Evolutionary conservation across 441 rosid species (phyloP).

Genomic region (Corymbia calophylla): DNA sequence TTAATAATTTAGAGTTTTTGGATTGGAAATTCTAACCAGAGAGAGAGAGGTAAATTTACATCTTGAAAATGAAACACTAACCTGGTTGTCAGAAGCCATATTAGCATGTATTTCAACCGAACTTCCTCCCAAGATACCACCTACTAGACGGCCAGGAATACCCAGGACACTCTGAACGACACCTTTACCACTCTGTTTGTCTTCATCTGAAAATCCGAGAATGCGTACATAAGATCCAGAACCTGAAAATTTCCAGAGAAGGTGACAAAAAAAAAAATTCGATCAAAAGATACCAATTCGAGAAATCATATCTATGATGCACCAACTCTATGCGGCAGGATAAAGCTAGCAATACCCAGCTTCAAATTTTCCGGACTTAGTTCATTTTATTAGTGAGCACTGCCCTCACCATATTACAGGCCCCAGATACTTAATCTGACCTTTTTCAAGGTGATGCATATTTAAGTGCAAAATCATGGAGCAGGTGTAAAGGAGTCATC

Average conservation of each 20-base stretch:
- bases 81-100: conserved; percentile 74
- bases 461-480: neutral
- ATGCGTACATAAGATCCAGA: conserved; percentile 89
- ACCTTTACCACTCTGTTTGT: conserved; percentile 85
- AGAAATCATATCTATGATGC: neutral
- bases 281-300: too few species aligned
- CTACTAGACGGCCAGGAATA: conserved; percentile 90
- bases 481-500: neutral
- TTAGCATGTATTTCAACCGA: conserved; percentile 39
- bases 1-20: neutral
- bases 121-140: conserved; percentile 84
- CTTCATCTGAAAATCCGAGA: conserved; percentile 93
- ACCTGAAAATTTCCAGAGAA: conserved; percentile 37
- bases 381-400: neutral
- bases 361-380: neutral
- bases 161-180: conserved; percentile 84
- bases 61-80: neutral
- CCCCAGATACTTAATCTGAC: neutral
- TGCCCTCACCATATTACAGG: neutral
- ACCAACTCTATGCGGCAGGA: neutral
- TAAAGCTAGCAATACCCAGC: neutral
- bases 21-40: neutral
- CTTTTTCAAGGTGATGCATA: neutral
- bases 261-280: neutral
- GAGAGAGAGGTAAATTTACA: neutral